A percentile compares a stretch with the other conserved stretches of the same genome.
Conservation (phyloP, 352 stramenopile genomes). For the Phytophthora meadii region DNA sequence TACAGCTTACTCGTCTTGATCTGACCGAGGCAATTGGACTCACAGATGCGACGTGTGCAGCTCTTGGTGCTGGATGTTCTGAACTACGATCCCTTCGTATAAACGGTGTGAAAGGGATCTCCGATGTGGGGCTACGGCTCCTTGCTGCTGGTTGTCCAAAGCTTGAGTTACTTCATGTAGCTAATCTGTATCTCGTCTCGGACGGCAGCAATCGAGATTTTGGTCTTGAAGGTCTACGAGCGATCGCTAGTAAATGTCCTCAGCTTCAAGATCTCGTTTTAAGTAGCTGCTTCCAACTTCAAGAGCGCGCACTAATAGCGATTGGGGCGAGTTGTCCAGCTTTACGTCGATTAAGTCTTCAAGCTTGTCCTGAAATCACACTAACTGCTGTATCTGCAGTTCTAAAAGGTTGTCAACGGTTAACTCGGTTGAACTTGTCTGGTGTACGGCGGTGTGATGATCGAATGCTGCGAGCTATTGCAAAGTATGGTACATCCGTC, state of each 20-base stretch:
- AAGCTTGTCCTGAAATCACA: conserved; percentile 86
- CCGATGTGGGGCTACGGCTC: conserved; percentile 84
- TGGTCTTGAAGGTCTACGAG: conserved; percentile 91
- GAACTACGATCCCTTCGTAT: conserved; percentile 51
- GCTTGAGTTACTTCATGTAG: conserved; percentile 76
- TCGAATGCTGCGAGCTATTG: conserved; percentile 61
- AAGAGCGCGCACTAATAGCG: conserved; percentile 79
- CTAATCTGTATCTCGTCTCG: conserved; percentile 91
- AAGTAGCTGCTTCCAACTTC: conserved; percentile 84
- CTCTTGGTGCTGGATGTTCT: conserved; percentile 46
- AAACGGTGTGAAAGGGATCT: conserved; percentile 78
- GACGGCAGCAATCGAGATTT: conserved; percentile 94
- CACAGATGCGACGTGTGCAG: conserved; percentile 79
- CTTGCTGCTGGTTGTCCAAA: conserved; percentile 85
- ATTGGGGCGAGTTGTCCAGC: conserved; percentile 63
- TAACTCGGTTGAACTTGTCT: conserved; percentile 63
- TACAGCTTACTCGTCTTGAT: conserved; percentile 77
- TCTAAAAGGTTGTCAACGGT: conserved; percentile 53
- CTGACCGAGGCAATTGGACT: conserved; percentile 85
- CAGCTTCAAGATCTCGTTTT: conserved; percentile 66
- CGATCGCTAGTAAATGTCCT: conserved; percentile 68
- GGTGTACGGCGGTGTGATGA: conserved; percentile 67
- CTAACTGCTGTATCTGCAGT: conserved; percentile 68
- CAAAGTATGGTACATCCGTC: conserved; percentile 36
- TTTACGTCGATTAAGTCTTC: conserved; percentile 78